Evolutionary conservation across 495 filamentous ascomycete species (phyloP).

Genomic region (Penicillium lividum): DNA sequence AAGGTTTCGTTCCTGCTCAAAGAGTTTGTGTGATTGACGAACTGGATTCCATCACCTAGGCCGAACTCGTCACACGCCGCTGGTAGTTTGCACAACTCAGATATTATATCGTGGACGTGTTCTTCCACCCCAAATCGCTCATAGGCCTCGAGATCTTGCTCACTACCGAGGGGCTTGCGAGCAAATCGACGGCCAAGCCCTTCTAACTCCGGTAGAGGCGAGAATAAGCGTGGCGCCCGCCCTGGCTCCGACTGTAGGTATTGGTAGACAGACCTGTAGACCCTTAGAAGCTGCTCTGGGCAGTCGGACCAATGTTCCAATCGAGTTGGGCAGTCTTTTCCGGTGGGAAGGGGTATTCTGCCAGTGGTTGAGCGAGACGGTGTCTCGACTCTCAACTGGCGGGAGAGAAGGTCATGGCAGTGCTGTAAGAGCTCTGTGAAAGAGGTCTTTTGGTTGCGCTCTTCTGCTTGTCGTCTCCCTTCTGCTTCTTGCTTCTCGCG

Average conservation of each 20-base stretch:
- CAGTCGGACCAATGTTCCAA: constrained; percentile 30
- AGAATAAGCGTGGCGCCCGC: constrained; percentile 12
- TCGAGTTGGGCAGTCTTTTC: constrained; percentile 27
- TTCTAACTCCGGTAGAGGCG: constrained; percentile 19
- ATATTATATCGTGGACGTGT: constrained; percentile 25
- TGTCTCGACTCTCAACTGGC: constrained; percentile 14
- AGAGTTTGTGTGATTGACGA: constrained; percentile 23
- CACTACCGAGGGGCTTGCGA: constrained; percentile 26
- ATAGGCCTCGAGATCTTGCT: constrained; percentile 36
- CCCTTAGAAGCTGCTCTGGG: constrained; percentile 21
- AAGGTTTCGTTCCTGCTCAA: neutral
- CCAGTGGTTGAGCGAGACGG: constrained; percentile 30
- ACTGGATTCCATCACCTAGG: constrained; percentile 28
- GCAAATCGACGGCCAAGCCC: constrained; percentile 16
- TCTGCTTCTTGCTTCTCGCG: constrained; percentile 3
- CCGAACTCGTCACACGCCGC: constrained; percentile 24
- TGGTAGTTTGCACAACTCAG: constrained; percentile 30
- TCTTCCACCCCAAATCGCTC: constrained; percentile 29
- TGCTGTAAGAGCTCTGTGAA: constrained; percentile 36
- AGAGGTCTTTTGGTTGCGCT: constrained; percentile 25
- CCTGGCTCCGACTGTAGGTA: constrained; percentile 16
- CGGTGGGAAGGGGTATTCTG: constrained; percentile 22
- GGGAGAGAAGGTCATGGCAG: constrained; percentile 33
- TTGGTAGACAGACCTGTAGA: constrained; percentile 19
- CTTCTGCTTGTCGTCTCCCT: constrained; percentile 1